Evolutionary conservation across 768 basidiomycete genomes (phyloP), one percentile per base, ranked within the genome.

Genomic region (Lentinula raphanica): DNA sequence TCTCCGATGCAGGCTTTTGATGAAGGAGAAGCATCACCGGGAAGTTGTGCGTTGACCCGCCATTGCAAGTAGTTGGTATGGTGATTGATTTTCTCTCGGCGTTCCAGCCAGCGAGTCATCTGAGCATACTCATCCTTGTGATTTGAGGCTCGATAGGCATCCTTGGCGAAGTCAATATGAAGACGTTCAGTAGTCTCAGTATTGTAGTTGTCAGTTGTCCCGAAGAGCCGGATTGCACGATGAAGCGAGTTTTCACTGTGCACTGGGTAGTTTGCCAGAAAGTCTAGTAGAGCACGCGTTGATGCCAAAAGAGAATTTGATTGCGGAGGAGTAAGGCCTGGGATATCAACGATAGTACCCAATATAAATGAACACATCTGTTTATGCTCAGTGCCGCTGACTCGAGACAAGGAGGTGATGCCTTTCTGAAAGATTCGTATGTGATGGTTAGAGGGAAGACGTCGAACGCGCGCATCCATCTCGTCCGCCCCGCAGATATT

Each of bases 281-380:
- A 77, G 54, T 77, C 70, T 1, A 73, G 60, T 0, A 74, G 31
- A 0, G 67, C 69, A 5, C 65, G 66, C 8, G n/a, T 60, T 4
- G 38, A 49, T 13, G n/a, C n/a, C n/a, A 70, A 9, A 2, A 65
- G 59, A 6, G 40, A 12, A n/a, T 19, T 8, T 2, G 62, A 35
- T 8, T 59, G 56, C 6, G 28, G 38, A 23, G 40, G 25, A 5
- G 48, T 36, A 1, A 59, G 56, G 0, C 63, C 39, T 9, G 38
- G 63, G 13, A 66, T 8, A 36, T 65, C 64, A 8, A 68, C 40
- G 8, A 72, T 58, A 3, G 69, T 46, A 0, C 64, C 64, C 13
- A 66, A 60, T 13, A 73, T 54, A 25, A 67, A 48, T 9, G 51
- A n/a, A n/a, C n/a, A n/a, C n/a, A n/a, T n/a, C n/a, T n/a, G n/a